Conservation (phyloP, 129 eudicot species). For the Flaveria robusta region DNA sequence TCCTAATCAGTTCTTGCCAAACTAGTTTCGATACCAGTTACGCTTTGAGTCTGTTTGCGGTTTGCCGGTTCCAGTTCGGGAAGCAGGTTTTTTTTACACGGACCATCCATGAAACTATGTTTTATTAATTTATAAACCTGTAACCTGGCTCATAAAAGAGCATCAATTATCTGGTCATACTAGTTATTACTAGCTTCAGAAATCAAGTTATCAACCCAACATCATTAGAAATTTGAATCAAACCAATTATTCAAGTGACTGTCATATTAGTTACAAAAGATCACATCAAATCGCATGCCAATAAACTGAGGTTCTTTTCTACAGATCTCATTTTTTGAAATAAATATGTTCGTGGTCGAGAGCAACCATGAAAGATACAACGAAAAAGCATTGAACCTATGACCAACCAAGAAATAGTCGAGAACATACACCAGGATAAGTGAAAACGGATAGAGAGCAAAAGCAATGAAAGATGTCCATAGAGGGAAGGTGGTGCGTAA, state of each 20-base stretch:
- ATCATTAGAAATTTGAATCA: background rate
- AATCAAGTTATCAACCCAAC: background rate
- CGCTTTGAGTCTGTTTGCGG: no score
- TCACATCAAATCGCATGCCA: conserved; percentile 16
- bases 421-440: conserved; percentile 78
- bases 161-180: no score
- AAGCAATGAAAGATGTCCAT: conserved; percentile 79
- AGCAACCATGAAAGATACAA: background rate
- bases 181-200: no score
- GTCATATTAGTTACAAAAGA: conserved; percentile 13
- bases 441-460: conserved; percentile 75
- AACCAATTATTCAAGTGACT: conserved; percentile 8
- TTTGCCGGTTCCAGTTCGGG: no score
- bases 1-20: no score
- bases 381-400: conserved; percentile 27
- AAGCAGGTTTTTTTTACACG: no score
- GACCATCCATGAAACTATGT: no score
- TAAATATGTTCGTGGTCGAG: conserved; percentile 12
- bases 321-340: conserved; percentile 20
- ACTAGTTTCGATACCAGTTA: no score
- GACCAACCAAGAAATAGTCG: conserved; percentile 89
- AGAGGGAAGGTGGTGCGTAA: conserved; percentile 84
- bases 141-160: no score
- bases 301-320: conserved; percentile 22
- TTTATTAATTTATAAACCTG: no score